These are phyloP conservation scores for Daldinia caldariorum DNA, from an alignment of 495 filamentous ascomycete species.

Conservation along the genomic window DNA sequence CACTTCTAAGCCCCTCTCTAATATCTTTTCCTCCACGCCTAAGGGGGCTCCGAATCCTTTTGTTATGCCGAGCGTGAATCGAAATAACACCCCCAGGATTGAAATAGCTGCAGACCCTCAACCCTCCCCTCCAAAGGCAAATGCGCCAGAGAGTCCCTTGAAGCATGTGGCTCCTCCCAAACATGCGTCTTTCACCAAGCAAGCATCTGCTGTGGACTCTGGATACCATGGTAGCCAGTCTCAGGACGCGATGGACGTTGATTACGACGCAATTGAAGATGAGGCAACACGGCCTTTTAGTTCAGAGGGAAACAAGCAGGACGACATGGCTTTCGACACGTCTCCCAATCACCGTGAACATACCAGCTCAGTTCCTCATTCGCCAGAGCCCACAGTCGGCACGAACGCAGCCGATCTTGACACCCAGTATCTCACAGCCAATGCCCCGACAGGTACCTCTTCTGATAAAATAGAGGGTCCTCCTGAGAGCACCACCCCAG, in stretches of 20 bases:
- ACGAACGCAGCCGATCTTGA: conserved; percentile 26
- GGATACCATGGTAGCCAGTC: conserved; percentile 81
- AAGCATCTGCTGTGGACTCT: conserved; percentile 66
- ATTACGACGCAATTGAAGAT: conserved; percentile 28
- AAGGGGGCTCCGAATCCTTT: conserved; percentile 60
- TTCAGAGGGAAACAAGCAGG: conserved; percentile 30
- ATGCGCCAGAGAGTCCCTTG: conserved; percentile 29
- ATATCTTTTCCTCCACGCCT: conserved; percentile 74
- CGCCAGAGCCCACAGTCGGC: conserved; percentile 31
- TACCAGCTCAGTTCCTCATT: conserved; percentile 28
- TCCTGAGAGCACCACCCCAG: conserved; percentile 45
- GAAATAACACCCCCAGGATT: conserved; percentile 52
- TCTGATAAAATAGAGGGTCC: conserved; percentile 21
- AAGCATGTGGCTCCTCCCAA: conserved; percentile 35
- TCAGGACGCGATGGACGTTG: conserved; percentile 52
- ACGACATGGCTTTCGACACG: conserved; percentile 15
- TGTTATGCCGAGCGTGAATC: conserved; percentile 45
- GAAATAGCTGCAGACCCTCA: conserved; percentile 51
- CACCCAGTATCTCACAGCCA: conserved; percentile 43
- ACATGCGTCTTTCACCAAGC: conserved; percentile 26
- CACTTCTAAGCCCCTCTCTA: conserved; percentile 76
- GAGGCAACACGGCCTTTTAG: conserved; percentile 42
- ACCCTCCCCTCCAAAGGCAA: conserved; percentile 32
- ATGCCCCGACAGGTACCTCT: conserved; percentile 19
- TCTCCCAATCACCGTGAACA: conserved; percentile 23